Evolutionary conservation across 75 land plant species (phyloP).

Genomic region (Azolla pinnata): DNA sequence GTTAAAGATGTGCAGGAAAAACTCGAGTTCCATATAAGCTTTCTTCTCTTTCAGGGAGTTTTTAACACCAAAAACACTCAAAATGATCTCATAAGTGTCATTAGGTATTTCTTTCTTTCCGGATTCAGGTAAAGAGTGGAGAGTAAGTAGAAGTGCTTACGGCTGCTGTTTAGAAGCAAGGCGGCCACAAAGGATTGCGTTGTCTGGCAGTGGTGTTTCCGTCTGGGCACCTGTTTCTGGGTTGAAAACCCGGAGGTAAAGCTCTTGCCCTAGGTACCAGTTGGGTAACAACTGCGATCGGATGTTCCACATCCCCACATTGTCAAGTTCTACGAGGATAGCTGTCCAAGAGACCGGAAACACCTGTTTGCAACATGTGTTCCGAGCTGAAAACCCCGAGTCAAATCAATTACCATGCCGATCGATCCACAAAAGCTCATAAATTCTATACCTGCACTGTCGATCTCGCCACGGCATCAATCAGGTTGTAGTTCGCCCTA

Average conservation of each 20-base stretch:
- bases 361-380: no score
- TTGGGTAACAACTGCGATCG: conserved; percentile 29
- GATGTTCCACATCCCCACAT: conserved; percentile 41
- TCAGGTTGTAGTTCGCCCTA: conserved; percentile 19
- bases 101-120: no score
- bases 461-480: conserved; percentile 28
- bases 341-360: conserved; percentile 41
- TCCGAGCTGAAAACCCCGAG: no score
- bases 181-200: conserved; percentile 32
- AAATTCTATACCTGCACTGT: conserved; percentile 31
- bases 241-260: conserved; percentile 29
- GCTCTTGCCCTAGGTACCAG: conserved; percentile 39
- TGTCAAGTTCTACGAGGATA: conserved; percentile 32
- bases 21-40: no score
- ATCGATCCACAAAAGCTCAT: no score
- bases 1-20: no score
- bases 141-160: conserved; percentile 5
- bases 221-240: conserved; percentile 19
- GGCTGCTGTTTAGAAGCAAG: conserved; percentile 4
- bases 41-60: no score
- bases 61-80: no score
- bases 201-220: conserved; percentile 28
- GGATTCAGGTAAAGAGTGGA: no score
- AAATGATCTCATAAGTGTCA: no score
- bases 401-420: no score